Percentiles rank a stretch among this genome's conserved stretches.
Evolutionary conservation across 441 rosid genomes (phyloP).

Genomic region (Erysimum pusillum): DNA sequence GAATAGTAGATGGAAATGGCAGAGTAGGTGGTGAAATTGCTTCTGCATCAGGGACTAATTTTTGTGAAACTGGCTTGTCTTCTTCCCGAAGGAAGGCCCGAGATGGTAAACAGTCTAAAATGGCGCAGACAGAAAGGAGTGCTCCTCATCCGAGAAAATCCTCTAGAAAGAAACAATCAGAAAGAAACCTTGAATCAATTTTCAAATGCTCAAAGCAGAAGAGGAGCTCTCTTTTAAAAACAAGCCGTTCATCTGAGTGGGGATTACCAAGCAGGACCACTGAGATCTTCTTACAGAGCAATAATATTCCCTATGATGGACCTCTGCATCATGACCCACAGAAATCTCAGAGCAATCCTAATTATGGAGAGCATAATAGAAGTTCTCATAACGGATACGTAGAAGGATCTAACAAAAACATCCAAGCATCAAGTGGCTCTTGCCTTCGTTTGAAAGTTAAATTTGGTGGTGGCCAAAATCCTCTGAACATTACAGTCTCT

Average conservation of each 20-base stretch:
- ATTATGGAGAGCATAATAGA: slow-evolving; percentile 51
- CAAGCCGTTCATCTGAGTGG: slow-evolving; percentile 75
- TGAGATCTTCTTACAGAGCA: slow-evolving; percentile 53
- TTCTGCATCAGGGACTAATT: slow-evolving; percentile 54
- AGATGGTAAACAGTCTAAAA: slow-evolving; percentile 55
- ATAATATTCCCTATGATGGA: slow-evolving; percentile 53
- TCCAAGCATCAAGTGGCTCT: slow-evolving; percentile 51
- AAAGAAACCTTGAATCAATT: slow-evolving; percentile 48
- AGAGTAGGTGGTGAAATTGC: slow-evolving; percentile 52
- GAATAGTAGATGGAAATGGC: slow-evolving; percentile 51
- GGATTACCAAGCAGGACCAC: slow-evolving; percentile 65
- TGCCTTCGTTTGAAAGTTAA: slow-evolving; percentile 83
- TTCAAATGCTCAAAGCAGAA: slow-evolving; percentile 64
- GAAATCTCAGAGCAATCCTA: slow-evolving; percentile 51
- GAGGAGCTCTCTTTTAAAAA: slow-evolving; percentile 75
- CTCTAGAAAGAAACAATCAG: slow-evolving; percentile 49
- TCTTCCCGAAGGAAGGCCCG: slow-evolving; percentile 58
- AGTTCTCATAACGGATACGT: slow-evolving; percentile 46
- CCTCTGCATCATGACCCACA: slow-evolving; percentile 49
- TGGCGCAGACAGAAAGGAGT: slow-evolving; percentile 55
- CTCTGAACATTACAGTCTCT: slow-evolving; percentile 51
- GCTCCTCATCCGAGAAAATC: slow-evolving; percentile 55
- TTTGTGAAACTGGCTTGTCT: slow-evolving; percentile 48
- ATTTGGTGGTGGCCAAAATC: slow-evolving; percentile 64
- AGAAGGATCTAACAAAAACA: slow-evolving; percentile 51